phyloP scores from a whole-genome alignment of 2,329 filamentous ascomycete species.

The Cytospora chrysosperma region DNA sequence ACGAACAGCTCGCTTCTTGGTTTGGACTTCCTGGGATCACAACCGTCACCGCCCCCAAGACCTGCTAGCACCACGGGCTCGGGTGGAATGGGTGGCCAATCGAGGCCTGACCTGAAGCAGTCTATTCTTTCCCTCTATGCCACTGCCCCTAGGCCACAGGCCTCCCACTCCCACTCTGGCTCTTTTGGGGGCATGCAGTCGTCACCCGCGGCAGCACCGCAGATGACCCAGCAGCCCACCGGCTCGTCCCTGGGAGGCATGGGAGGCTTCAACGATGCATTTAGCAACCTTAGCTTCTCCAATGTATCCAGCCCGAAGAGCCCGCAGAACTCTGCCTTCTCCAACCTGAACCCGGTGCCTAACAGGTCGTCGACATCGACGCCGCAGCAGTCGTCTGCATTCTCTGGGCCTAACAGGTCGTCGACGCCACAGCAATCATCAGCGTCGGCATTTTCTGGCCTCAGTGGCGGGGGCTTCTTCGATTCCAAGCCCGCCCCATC shows the following conservation, averaged over 20 bases:
- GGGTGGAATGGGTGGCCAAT: constrained; percentile 60
- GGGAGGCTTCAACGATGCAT: constrained; percentile 77
- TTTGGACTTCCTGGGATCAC: constrained; percentile 83
- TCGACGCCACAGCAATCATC: constrained; percentile 33
- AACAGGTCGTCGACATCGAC: constrained; percentile 33
- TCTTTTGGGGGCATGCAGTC: constrained; percentile 69
- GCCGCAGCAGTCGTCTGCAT: constrained; percentile 41
- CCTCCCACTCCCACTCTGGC: constrained; percentile 56
- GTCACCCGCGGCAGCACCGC: constrained; percentile 47
- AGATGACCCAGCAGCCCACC: constrained; percentile 42
- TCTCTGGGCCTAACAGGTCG: constrained; percentile 43
- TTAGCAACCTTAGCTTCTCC: constrained; percentile 54
- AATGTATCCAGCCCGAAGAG: constrained; percentile 44
- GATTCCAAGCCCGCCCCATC: constrained; percentile 64
- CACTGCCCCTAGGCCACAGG: constrained; percentile 74
- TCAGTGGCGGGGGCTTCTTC: constrained; percentile 81
- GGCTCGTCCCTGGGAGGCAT: constrained; percentile 54
- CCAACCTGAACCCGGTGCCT: constrained; percentile 28
- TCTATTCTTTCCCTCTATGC: constrained; percentile 96
- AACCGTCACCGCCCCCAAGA: constrained; percentile 67
- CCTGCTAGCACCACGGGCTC: constrained; percentile 78
- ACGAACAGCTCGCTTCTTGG: constrained; percentile 89
- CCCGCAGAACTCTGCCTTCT: constrained; percentile 28
- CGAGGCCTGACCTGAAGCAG: constrained; percentile 91
- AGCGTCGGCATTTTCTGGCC: constrained; percentile 45